Evolutionary conservation across 345 rosid genomes (phyloP).

Genomic region (Balakata baccata): DNA sequence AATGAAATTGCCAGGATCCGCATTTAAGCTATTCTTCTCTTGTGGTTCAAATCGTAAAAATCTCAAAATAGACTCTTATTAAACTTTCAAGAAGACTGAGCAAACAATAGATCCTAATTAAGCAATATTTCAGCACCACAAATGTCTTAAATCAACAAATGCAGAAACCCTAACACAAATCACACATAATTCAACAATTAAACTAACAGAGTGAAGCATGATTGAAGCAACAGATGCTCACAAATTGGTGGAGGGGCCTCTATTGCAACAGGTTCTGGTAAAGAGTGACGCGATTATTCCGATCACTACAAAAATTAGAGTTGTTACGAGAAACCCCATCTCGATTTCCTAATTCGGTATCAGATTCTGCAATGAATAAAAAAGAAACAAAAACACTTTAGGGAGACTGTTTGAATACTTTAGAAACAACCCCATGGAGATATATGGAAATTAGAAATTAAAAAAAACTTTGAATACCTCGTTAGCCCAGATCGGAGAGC

Average conservation of each 20-base stretch:
- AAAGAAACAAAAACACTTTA: too few species aligned
- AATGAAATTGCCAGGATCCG: not conserved
- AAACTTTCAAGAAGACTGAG: not conserved
- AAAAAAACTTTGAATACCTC: too few species aligned
- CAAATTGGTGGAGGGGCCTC: conserved; percentile 89
- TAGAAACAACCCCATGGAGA: too few species aligned
- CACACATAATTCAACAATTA: not conserved
- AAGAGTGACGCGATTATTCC: conserved; percentile 77
- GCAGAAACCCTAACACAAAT: not conserved
- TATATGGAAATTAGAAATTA: too few species aligned
- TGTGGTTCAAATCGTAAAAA: not conserved
- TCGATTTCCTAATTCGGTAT: conserved; percentile 9
- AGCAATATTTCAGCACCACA: not conserved
- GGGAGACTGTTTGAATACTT: too few species aligned
- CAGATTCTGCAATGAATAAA: conserved; percentile 5
- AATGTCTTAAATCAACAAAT: not conserved
- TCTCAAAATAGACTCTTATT: not conserved
- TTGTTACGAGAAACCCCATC: conserved; percentile 90
- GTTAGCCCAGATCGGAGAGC: too few species aligned
- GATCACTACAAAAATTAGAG: conserved; percentile 68
- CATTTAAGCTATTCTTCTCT: not conserved
- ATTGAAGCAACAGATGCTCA: conserved; percentile 32
- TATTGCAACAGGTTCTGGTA: conserved; percentile 84
- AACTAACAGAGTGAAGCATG: not conserved
- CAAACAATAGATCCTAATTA: not conserved